Evolutionary conservation across 2,329 filamentous ascomycete genomes (phyloP).

Genomic region (Rutstroemia sp.): DNA sequence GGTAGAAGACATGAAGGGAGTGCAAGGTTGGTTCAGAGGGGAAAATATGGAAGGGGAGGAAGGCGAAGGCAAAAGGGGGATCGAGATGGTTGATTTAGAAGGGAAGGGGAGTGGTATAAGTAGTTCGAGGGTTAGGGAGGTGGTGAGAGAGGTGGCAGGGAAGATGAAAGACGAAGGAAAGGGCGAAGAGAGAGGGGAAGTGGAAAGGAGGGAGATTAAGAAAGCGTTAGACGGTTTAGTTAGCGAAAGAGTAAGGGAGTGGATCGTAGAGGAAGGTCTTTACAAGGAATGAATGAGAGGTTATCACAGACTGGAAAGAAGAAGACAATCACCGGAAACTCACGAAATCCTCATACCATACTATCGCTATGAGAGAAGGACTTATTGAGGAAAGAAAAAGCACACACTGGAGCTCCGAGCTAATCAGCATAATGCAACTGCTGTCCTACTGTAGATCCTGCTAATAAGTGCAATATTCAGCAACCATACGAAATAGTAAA

Average conservation of each 20-base stretch:
- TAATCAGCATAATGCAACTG: too few species aligned
- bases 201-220: constrained; percentile 42
- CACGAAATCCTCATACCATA: too few species aligned
- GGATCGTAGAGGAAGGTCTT: constrained; percentile 1
- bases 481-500: too few species aligned
- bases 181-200: constrained; percentile 27
- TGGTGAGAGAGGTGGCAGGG: constrained; percentile 42
- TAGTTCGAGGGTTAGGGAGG: constrained; percentile 46
- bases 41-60: constrained; percentile 37
- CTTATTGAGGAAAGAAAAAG: too few species aligned
- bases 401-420: too few species aligned
- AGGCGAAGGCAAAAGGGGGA: constrained; percentile 33
- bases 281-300: neutral
- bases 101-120: constrained; percentile 41
- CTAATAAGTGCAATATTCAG: too few species aligned
- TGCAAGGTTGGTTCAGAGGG: constrained; percentile 26
- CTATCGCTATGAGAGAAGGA: too few species aligned
- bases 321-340: too few species aligned
- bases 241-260: neutral
- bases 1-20: constrained; percentile 43
- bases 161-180: constrained; percentile 44
- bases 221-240: neutral
- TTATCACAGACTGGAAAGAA: too few species aligned
- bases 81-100: constrained; percentile 50
- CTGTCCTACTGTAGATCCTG: too few species aligned